Percentiles rank a stretch among this genome's conserved stretches.
Evolutionary conservation across 257 asterid genomes (phyloP).

Genomic region (Haberlea rhodopensis): DNA sequence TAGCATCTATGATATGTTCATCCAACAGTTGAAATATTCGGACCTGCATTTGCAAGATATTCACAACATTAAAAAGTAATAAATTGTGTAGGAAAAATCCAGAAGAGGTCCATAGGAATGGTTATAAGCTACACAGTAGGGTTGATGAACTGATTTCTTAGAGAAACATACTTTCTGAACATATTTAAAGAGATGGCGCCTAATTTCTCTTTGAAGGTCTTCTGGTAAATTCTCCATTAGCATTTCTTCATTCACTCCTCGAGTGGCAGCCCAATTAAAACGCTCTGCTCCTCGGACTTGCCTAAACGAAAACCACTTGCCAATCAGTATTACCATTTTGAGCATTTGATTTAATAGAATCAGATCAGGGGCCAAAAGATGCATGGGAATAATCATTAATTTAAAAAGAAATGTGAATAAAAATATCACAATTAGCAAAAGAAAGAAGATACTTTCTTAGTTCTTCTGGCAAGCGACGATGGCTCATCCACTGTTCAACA

Average conservation of each 20-base stretch:
- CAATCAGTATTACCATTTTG: slow-evolving; percentile 3
- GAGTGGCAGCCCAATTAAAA: slow-evolving; percentile 86
- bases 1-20: slow-evolving; percentile 82
- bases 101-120: background rate
- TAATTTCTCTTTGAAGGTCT: slow-evolving; percentile 82
- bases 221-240: slow-evolving; percentile 89
- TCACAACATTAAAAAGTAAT: background rate
- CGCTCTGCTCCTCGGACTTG: slow-evolving; percentile 78
- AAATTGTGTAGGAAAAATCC: background rate
- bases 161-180: slow-evolving; percentile 61
- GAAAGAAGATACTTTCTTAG: slow-evolving; percentile 72
- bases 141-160: background rate
- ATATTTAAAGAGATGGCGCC: slow-evolving; percentile 84
- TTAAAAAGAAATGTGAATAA: slow-evolving; percentile 6
- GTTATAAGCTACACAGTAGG: background rate
- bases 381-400: background rate
- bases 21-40: slow-evolving; percentile 73
- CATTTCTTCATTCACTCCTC: slow-evolving; percentile 86
- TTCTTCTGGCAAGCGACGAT: slow-evolving; percentile 74
- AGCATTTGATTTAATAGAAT: background rate
- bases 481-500: slow-evolving; percentile 97
- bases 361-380: background rate
- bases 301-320: slow-evolving; percentile 37
- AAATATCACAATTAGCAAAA: background rate
- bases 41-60: slow-evolving; percentile 46